These are phyloP conservation scores for Vigna reflexopilosa DNA, from an alignment of 306 rosid species.

Conservation along the genomic window DNA sequence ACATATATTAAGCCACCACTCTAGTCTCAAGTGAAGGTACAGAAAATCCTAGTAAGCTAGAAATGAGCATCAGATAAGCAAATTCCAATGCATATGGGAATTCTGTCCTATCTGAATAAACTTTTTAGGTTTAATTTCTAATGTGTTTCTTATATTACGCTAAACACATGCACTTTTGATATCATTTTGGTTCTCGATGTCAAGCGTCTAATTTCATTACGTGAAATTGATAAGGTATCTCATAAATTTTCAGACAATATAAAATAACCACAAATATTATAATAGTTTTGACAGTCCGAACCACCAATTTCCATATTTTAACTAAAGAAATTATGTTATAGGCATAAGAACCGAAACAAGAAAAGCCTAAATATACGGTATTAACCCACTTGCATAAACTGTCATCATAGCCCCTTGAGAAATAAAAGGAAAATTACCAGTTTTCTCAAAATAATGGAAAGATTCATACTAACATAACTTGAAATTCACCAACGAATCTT, in stretches of 20 bases:
- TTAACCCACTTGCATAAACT: no score
- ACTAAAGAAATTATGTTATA: no score
- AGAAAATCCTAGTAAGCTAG: not conserved
- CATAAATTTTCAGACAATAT: no score
- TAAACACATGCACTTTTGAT: not conserved
- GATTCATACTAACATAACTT: no score
- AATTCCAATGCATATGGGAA: not conserved
- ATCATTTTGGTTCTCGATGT: not conserved
- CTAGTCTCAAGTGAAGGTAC: not conserved
- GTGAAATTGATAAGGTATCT: no score
- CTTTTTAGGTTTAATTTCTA: not conserved
- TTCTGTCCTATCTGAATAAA: not conserved
- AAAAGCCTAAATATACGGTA: no score
- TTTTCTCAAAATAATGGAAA: no score
- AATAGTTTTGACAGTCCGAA: not conserved
- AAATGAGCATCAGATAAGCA: not conserved
- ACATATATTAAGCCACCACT: slow-evolving; percentile 11
- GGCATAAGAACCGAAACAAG: no score
- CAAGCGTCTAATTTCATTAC: not conserved
- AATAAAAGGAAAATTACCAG: no score
- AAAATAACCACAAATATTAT: not conserved
- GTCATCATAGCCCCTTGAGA: no score
- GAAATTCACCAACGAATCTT: no score
- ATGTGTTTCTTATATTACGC: not conserved
- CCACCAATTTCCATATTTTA: not conserved